Evolutionary conservation across 495 filamentous ascomycete species (phyloP).

Genomic region (Xylaria acuta): DNA sequence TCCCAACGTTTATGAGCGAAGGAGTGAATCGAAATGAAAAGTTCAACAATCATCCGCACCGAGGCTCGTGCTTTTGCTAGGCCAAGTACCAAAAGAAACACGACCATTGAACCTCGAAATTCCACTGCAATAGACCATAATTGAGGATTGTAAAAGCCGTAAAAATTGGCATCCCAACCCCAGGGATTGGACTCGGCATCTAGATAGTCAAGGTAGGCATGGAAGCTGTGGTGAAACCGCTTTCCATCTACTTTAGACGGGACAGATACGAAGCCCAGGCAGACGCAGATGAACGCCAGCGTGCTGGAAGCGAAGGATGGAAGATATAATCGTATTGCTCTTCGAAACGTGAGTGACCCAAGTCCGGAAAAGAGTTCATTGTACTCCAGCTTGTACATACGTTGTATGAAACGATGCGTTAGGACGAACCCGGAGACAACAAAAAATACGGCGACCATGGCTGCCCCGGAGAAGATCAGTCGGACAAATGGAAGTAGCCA

Average conservation of each 20-base stretch:
- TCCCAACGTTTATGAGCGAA: conserved; percentile 52
- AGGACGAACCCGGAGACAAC: conserved; percentile 71
- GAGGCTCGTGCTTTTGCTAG: conserved; percentile 44
- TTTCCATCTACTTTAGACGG: conserved; percentile 37
- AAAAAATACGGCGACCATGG: conserved; percentile 73
- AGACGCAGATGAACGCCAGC: conserved; percentile 60
- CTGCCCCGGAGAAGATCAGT: conserved; percentile 65
- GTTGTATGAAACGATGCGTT: conserved; percentile 60
- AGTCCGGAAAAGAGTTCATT: conserved; percentile 43
- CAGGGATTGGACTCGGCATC: conserved; percentile 45
- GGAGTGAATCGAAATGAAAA: conserved; percentile 41
- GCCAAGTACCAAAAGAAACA: conserved; percentile 50
- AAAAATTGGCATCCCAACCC: conserved; percentile 36
- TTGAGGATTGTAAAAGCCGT: conserved; percentile 48
- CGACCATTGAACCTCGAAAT: conserved; percentile 54
- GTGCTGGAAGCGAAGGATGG: conserved; percentile 61
- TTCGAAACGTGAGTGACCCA: conserved; percentile 67
- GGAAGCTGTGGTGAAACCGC: conserved; percentile 44
- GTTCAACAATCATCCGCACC: conserved; percentile 43
- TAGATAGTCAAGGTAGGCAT: conserved; percentile 42
- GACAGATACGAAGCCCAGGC: conserved; percentile 55
- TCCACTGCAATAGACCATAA: conserved; percentile 61
- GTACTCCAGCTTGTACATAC: conserved; percentile 42
- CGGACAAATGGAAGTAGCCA: conserved; percentile 68
- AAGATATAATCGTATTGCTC: conserved; percentile 65